These are phyloP conservation scores for Prunella vulgaris DNA, from an alignment of 257 asterid species.

Conservation along the genomic window DNA sequence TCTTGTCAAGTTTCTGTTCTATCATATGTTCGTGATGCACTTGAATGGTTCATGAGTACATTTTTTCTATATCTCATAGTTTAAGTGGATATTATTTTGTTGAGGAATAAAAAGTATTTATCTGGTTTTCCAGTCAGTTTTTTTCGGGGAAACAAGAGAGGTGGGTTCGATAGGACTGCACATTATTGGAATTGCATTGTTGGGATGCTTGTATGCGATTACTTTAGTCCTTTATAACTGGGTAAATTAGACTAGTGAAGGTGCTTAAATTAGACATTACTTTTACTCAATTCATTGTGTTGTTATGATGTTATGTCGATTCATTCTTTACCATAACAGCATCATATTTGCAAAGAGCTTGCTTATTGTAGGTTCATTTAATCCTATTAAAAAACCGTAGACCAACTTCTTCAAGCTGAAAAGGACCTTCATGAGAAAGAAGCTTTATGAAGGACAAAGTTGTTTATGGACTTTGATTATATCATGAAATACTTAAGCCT, in stretches of 20 bases:
- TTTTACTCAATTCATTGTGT: not conserved
- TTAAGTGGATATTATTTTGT: no score
- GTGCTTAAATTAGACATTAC: not conserved
- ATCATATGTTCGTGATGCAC: not conserved
- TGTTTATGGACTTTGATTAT: not conserved
- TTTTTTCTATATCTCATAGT: no score
- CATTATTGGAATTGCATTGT: no score
- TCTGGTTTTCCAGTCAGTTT: no score
- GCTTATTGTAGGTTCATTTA: not conserved
- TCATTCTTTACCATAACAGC: not conserved
- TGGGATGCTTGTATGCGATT: no score
- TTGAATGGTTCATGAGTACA: no score
- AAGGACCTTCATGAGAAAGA: not conserved
- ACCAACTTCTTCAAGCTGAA: not conserved
- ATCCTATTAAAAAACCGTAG: not conserved
- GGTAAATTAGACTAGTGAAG: no score
- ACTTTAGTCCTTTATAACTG: no score
- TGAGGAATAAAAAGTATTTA: no score
- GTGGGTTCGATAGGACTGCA: no score
- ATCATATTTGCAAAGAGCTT: not conserved
- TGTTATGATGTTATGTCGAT: not conserved
- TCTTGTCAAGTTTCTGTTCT: not conserved
- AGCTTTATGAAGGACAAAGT: not conserved
- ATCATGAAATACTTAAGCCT: not conserved
- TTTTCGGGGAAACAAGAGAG: no score